These are phyloP conservation scores for Penicillium sp. DNA, from an alignment of 2,329 filamentous ascomycete species.

Conservation along the genomic window DNA sequence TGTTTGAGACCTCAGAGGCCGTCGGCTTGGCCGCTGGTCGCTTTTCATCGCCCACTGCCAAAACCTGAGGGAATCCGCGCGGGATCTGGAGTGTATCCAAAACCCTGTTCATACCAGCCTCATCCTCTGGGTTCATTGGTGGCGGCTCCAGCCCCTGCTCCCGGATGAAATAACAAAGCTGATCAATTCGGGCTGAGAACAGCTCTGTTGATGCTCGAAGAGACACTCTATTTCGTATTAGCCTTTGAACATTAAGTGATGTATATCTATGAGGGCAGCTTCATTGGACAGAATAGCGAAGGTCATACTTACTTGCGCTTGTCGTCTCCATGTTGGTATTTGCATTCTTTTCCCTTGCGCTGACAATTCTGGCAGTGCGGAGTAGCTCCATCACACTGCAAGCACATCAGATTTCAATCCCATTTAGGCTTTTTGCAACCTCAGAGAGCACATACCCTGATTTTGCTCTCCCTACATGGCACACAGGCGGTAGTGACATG, in stretches of 20 bases:
- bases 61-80: conserved; percentile 22
- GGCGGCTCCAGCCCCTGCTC: conserved; percentile 42
- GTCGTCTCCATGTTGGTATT: conserved; percentile 41
- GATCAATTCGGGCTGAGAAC: conserved; percentile 40
- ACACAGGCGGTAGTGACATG: conserved; percentile 48
- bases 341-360: conserved; percentile 40
- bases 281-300: background rate
- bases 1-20: background rate
- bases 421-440: background rate
- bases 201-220: conserved; percentile 38
- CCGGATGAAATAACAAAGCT: conserved; percentile 42
- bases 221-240: conserved; percentile 29
- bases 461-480: conserved; percentile 47
- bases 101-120: conserved; percentile 38
- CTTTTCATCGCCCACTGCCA: background rate
- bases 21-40: background rate
- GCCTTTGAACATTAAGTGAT: conserved; percentile 4
- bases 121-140: conserved; percentile 39
- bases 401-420: conserved; percentile 7
- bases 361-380: conserved; percentile 41
- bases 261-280: background rate
- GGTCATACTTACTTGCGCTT: conserved; percentile 38
- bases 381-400: conserved; percentile 39
- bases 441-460: conserved; percentile 34
- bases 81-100: conserved; percentile 38